These are phyloP conservation scores for Mucor racemosus DNA, from an alignment of 371 early-diverging fungal genomes.

Conservation along the genomic window DNA sequence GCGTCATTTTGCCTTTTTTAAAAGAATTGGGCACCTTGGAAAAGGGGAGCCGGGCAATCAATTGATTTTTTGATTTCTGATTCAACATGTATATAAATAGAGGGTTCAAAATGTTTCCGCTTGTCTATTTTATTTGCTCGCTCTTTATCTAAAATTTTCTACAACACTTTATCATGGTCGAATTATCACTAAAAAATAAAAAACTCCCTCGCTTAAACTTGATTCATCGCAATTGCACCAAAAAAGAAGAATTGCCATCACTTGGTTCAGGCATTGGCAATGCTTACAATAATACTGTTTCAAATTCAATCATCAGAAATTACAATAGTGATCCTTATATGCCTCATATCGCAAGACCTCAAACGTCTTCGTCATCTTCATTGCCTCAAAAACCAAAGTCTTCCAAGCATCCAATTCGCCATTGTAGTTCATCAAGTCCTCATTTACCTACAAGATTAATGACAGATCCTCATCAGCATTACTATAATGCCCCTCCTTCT, in stretches of 20 bases:
- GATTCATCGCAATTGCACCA: neutral
- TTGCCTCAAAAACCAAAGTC: neutral
- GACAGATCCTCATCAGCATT: neutral
- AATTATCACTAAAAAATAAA: neutral
- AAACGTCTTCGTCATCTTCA: neutral
- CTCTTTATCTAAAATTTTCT: neutral
- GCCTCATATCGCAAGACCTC: conserved; percentile 12
- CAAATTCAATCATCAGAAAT: neutral
- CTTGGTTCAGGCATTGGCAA: neutral
- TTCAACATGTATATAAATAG: conserved; percentile 8
- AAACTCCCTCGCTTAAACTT: neutral
- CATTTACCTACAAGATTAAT: neutral
- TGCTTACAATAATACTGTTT: conserved; percentile 1
- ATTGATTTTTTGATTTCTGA: neutral
- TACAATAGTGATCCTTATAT: conserved; percentile 9
- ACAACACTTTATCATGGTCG: neutral
- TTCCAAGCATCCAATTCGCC: neutral
- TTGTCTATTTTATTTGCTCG: neutral
- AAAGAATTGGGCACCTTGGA: conserved; percentile 7
- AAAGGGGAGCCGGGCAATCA: conserved; percentile 11
- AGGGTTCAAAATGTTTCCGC: neutral
- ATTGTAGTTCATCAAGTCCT: neutral
- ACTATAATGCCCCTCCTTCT: neutral
- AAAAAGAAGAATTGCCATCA: neutral
- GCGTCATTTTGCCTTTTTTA: conserved; percentile 3